A percentile compares a stretch with the other conserved stretches of the same genome.
phyloP scores from a whole-genome alignment of 306 rosid genomes.

The Lupinus albus region DNA sequence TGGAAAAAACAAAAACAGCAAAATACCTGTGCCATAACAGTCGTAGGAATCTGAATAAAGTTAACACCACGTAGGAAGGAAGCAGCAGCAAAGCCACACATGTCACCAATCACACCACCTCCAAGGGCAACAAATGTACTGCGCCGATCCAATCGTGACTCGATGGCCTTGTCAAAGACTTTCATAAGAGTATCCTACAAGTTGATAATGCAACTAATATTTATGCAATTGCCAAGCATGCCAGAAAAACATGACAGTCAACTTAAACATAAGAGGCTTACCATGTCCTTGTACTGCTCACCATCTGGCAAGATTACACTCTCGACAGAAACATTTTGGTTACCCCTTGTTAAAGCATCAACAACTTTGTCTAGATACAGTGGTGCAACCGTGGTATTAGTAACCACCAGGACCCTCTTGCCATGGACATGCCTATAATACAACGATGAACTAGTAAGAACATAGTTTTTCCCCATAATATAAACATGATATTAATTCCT shows the following conservation, averaged over 20 bases:
- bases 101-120: conserved; percentile 94
- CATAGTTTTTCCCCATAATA: conserved; percentile 1
- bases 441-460: conserved; percentile 30
- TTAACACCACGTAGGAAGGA: conserved; percentile 87
- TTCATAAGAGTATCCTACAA: conserved; percentile 84
- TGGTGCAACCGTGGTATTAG: conserved; percentile 75
- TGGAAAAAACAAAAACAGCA: conserved; percentile 8
- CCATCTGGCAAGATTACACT: conserved; percentile 84
- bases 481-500: neutral
- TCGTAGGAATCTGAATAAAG: conserved; percentile 95
- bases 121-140: conserved; percentile 96
- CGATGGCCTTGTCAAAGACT: conserved; percentile 94
- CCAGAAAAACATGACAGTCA: conserved; percentile 7
- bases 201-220: conserved; percentile 42
- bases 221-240: conserved; percentile 22
- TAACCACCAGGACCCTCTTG: conserved; percentile 88
- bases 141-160: conserved; percentile 72
- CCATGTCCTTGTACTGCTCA: conserved; percentile 93
- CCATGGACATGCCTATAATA: conserved; percentile 88
- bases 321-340: conserved; percentile 82
- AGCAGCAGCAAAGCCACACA: conserved; percentile 96
- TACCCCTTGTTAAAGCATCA: conserved; percentile 75
- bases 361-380: conserved; percentile 78
- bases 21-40: conserved; percentile 92
- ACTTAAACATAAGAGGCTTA: conserved; percentile 40